Base-by-base conservation (phyloP, 306 rosid species). In the Pterocarpus macrocarpus region DNA sequence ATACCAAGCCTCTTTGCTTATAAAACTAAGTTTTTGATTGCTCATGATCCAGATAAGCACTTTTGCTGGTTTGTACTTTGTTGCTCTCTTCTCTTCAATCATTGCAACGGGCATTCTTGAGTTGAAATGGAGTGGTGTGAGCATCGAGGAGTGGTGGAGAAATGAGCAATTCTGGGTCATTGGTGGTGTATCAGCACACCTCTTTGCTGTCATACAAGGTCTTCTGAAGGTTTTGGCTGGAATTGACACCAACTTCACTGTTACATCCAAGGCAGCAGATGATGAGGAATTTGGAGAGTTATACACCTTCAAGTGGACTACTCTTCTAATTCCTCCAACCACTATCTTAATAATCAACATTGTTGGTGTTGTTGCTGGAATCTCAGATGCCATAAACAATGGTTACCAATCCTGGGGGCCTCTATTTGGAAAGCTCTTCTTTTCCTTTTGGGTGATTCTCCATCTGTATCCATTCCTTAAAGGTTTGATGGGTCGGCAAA, bases 91-190 rank as follows among this genome's bases (percentile, higher is more conserved):
- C 90, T 55, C 86, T 39, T 91, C 98, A 28, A 93, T 95, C 95
- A 75, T 90, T 2, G 97, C 92, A 7, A 90, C 99, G 0, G 98
- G 96, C n/a, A 78, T 95, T 80, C 97, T 95, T 56, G 99, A 95
- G 90, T 87, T 95, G 81, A 93, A 90, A 87, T 95, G 99, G 99
- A 93, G 98, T 81, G 98, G 97, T 78, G 99, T 95, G 41, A 91
- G 96, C 92, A 95, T 95, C 17, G 99, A 95, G 79, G 99, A 95
- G 83, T 91, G 98, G 99, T 95, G 99, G 99, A 95, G 99, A 87
- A 95, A 93, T 71, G 99, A 95, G 88, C 99, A 95, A 80, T 95
- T 95, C 80, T 95, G 98, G 98, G 99, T 95, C 82, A 95, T 95
- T 79, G 99, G 98, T 44, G 95, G 99, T 83, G 94, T 95, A 33